Evolutionary conservation across 202 grass and related monocot genomes (phyloP).

Genomic region (Elaeis oleifera): DNA sequence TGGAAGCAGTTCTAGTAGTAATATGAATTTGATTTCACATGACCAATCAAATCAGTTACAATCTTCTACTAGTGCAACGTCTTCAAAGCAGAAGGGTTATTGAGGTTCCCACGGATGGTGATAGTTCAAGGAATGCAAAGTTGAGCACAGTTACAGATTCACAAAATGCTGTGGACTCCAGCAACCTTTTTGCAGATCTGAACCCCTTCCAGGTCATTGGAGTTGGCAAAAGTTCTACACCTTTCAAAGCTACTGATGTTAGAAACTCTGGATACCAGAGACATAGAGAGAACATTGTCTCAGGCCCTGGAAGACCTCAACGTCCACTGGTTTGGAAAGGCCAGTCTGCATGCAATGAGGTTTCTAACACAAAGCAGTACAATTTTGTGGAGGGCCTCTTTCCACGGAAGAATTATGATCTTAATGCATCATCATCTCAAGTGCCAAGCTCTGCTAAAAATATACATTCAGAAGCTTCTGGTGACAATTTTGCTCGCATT

Average conservation of each 20-base stretch:
- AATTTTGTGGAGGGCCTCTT: slow-evolving; percentile 48
- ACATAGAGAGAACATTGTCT: slow-evolving; percentile 62
- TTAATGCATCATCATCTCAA: slow-evolving; percentile 62
- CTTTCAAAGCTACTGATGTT: slow-evolving; percentile 43
- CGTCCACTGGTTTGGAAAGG: slow-evolving; percentile 89
- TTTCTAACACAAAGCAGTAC: slow-evolving; percentile 77
- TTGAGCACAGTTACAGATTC: slow-evolving; percentile 31
- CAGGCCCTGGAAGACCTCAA: slow-evolving; percentile 60
- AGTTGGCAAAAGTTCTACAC: slow-evolving; percentile 32
- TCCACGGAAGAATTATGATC: slow-evolving; percentile 58
- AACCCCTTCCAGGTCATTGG: slow-evolving; percentile 57
- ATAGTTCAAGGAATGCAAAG: slow-evolving; percentile 30
- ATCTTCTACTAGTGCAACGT: slow-evolving; percentile 43
- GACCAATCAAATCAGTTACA: slow-evolving; percentile 43
- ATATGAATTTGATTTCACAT: slow-evolving; percentile 34
- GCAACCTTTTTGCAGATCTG: slow-evolving; percentile 90
- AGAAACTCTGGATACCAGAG: slow-evolving; percentile 61
- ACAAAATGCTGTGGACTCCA: slow-evolving; percentile 48
- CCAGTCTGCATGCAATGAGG: slow-evolving; percentile 88
- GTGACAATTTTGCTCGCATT: slow-evolving; percentile 30
- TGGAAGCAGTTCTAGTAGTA: slow-evolving; percentile 34
- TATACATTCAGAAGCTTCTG: slow-evolving; percentile 24
- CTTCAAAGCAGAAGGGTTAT: slow-evolving; percentile 43
- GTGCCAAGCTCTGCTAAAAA: slow-evolving; percentile 41
- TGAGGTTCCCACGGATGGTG: slow-evolving; percentile 20